Percentiles rank a stretch among this genome's conserved stretches.
Evolutionary conservation across 805 yeast species (phyloP).

Genomic region (Candida succiphila): DNA sequence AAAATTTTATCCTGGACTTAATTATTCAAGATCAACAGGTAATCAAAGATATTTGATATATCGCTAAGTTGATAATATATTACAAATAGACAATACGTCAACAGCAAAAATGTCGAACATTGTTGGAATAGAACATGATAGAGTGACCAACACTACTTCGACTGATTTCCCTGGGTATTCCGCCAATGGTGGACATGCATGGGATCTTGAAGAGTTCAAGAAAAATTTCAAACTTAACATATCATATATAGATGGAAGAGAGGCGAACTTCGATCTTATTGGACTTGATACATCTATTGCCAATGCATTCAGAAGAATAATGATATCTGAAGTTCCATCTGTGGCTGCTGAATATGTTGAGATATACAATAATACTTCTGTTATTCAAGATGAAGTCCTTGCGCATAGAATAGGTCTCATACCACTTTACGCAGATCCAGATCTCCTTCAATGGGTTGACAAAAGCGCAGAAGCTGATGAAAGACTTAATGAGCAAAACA

Average conservation of each 20-base stretch:
- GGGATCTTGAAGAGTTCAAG: conserved; percentile 80
- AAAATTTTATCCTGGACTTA: too few species aligned
- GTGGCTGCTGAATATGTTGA: conserved; percentile 92
- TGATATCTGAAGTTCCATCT: conserved; percentile 94
- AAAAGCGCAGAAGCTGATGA: conserved; percentile 52
- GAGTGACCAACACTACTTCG: conserved; percentile 82
- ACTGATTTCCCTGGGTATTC: conserved; percentile 90
- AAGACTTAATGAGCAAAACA: conserved; percentile 78
- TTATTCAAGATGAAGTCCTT: conserved; percentile 93
- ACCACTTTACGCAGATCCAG: conserved; percentile 89
- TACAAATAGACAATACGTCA: too few species aligned
- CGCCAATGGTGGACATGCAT: conserved; percentile 50
- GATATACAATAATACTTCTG: conserved; percentile 89
- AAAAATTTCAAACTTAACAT: conserved; percentile 57
- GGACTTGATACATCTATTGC: conserved; percentile 88
- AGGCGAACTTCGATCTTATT: conserved; percentile 78
- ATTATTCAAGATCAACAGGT: too few species aligned
- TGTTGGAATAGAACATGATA: conserved; percentile 81
- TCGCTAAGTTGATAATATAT: too few species aligned
- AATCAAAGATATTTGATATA: too few species aligned
- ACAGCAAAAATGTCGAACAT: conserved; percentile 33
- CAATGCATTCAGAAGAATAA: conserved; percentile 92
- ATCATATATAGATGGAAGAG: conserved; percentile 52
- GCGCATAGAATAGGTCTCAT: conserved; percentile 92
- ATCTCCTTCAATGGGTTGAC: conserved; percentile 77